These are phyloP conservation scores for Ziziphus jujuba DNA, from an alignment of 306 rosid genomes.

Conservation along the genomic window DNA sequence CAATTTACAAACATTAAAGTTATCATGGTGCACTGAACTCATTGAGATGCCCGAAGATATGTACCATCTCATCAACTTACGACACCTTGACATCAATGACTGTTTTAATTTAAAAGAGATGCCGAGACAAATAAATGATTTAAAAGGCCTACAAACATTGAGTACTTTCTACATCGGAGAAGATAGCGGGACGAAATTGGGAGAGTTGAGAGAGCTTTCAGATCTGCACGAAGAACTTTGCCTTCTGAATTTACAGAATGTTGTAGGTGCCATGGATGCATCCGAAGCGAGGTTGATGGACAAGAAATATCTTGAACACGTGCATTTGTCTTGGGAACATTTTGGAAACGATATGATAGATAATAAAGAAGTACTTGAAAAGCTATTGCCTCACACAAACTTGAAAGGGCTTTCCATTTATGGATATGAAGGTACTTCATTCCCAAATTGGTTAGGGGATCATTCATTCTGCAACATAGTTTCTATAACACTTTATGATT, in stretches of 20 bases:
- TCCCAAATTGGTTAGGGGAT: conserved; percentile 20
- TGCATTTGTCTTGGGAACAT: not conserved
- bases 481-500: not conserved
- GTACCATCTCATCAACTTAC: conserved; percentile 14
- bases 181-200: too few relatives aligned
- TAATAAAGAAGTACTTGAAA: conserved; percentile 10
- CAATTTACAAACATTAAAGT: too few relatives aligned
- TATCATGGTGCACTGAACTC: too few relatives aligned
- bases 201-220: not conserved
- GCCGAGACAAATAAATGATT: too few relatives aligned
- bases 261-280: too few relatives aligned
- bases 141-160: too few relatives aligned
- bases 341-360: not conserved
- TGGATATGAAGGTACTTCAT: conserved; percentile 11
- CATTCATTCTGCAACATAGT: not conserved
- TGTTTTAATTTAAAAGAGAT: not conserved
- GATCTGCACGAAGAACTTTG: not conserved
- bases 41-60: conserved; percentile 4
- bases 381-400: conserved; percentile 12
- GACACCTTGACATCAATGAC: not conserved
- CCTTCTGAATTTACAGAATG: not conserved
- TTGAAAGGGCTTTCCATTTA: not conserved
- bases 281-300: not conserved
- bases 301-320: conserved; percentile 5
- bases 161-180: not conserved